These are phyloP conservation scores for Pichia californica DNA, from an alignment of 805 yeast genomes.

Conservation along the genomic window DNA sequence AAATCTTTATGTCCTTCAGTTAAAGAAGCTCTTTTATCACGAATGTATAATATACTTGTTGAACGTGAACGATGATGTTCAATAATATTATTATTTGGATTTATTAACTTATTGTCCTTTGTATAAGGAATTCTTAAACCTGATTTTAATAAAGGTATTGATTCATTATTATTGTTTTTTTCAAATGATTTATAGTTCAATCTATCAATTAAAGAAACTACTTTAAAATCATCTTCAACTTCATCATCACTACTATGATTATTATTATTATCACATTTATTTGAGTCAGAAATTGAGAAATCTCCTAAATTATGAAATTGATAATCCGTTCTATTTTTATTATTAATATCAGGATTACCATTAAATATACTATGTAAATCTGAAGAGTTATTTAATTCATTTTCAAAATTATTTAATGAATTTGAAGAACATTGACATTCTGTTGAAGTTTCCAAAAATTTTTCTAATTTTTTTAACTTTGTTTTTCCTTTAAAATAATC, in stretches of 20 bases:
- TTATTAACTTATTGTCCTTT: too few relatives aligned
- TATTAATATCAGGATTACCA: not conserved
- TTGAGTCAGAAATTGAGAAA: too few relatives aligned
- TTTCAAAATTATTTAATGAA: too few relatives aligned
- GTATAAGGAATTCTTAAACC: not conserved
- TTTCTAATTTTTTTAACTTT: constrained; percentile 24
- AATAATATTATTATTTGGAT: not conserved
- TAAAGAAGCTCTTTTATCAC: not conserved
- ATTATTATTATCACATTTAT: not conserved
- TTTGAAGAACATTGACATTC: constrained; percentile 1
- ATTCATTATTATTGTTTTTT: too few relatives aligned
- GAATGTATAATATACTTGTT: constrained; percentile 11
- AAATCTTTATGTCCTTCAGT: constrained; percentile 23
- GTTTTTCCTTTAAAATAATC: constrained; percentile 53
- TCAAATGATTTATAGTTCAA: not conserved
- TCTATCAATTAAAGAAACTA: not conserved
- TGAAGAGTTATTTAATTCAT: not conserved
- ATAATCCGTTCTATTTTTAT: not conserved
- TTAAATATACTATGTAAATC: not conserved
- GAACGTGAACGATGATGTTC: constrained; percentile 21
- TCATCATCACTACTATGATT: not conserved
- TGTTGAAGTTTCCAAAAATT: constrained; percentile 6
- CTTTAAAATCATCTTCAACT: not conserved
- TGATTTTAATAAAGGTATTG: not conserved
- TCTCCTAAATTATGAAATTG: not conserved